Base-by-base conservation (phyloP, 176 grass and related monocot species). In the Ananas comosus region DNA sequence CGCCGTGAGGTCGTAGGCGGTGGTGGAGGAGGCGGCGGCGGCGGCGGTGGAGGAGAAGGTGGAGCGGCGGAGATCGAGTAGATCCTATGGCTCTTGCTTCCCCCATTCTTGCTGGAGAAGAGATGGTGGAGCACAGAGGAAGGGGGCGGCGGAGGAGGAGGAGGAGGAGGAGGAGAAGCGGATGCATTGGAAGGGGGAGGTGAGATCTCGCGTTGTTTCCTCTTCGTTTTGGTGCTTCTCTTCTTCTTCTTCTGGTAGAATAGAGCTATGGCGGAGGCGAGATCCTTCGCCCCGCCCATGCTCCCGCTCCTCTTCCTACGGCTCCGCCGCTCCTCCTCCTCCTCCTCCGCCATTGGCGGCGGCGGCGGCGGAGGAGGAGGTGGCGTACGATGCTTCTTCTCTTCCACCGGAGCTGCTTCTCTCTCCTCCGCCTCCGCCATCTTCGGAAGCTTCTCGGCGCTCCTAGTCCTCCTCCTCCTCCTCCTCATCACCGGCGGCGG, bases 221-320 rank as follows among this genome's bases (percentile, higher is more conserved):
- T 69, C 77, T 79, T 96, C 54, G 74, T 81, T 59, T 72, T 90
- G 78, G 85, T 99, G 71, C 68, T 81, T 68, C 83, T 79, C 71
- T 85, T 90, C 74, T 76, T 87, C 71, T 91, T 93, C 84, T 91
- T 99, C 77, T 90, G 83, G 74, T 90, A 92, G 72, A 99, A 99
- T 12, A 79, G 75, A 64, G 94, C 74, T 67, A 99, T 90, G 65
- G 94, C 89, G 24, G 86, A 75, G 14, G 89, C 94, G 27, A 99
- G 70, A 63, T 99, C 94, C 74, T 93, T 99, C 11, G 94, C 80
- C 10, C 94, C 82, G n/a, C 87, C 82, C 3, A 81, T 82, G 64
- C 94, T 99, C 19, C 86, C 89, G 49, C 77, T 88, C 11, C 80
- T 81, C 78, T 88, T 99, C 81, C 90, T 91, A 71, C 83, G 77